phyloP scores from a whole-genome alignment of 2,329 filamentous ascomycete species.

The Arthrobotrys iridis region DNA sequence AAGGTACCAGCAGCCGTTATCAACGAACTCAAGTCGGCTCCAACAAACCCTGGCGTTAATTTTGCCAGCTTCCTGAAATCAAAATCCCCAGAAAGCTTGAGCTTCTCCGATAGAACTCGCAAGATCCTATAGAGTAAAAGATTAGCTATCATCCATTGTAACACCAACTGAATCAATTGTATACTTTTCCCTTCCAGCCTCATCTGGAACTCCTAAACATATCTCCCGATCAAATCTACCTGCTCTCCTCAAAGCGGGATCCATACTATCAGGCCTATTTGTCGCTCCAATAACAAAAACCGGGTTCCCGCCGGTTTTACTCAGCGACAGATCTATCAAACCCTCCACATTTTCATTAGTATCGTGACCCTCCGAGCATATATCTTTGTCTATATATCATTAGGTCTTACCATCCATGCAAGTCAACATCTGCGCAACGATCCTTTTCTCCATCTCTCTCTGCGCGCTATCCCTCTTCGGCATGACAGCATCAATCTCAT shows the following conservation, averaged over 20 bases:
- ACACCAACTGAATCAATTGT: neutral
- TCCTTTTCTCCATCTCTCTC: constrained; percentile 88
- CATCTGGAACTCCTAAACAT: constrained; percentile 86
- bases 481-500: constrained; percentile 90
- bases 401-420: constrained; percentile 77
- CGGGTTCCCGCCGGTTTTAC: constrained; percentile 77
- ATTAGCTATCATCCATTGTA: neutral
- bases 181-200: constrained; percentile 74
- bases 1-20: constrained; percentile 73
- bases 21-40: constrained; percentile 81
- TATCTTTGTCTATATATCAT: no score
- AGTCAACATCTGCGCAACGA: constrained; percentile 81
- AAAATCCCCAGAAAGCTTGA: constrained; percentile 73
- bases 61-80: constrained; percentile 80
- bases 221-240: constrained; percentile 85
- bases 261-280: constrained; percentile 84
- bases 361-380: neutral
- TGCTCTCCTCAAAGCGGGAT: constrained; percentile 77
- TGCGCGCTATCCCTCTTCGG: constrained; percentile 84
- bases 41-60: constrained; percentile 90
- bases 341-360: neutral
- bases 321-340: constrained; percentile 69
- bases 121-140: constrained; percentile 68
- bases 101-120: constrained; percentile 74
- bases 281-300: constrained; percentile 93